A percentile compares a stretch with the other conserved stretches of the same genome.
Conservation (phyloP, 2,329 filamentous ascomycete genomes). For the Aspergillus ibericus region DNA sequence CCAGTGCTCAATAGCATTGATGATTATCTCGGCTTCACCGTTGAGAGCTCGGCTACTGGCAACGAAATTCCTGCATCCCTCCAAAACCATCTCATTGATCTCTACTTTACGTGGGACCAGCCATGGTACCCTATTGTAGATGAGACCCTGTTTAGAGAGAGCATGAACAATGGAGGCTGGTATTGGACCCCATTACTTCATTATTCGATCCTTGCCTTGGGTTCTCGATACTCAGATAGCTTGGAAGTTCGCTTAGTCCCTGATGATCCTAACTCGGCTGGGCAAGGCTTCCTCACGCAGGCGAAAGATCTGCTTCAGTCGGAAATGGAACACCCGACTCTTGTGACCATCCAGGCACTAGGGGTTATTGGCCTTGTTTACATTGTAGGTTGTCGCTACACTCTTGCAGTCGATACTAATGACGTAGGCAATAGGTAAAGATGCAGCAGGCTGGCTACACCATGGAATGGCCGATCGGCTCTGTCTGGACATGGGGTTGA, state of each 20-base stretch:
- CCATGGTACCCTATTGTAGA: constrained; percentile 40
- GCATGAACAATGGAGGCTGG: constrained; percentile 24
- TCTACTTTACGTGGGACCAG: constrained; percentile 42
- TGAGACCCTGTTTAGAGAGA: constrained; percentile 37
- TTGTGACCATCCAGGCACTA: constrained; percentile 41
- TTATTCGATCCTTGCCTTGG: constrained; percentile 27
- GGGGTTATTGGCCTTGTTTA: constrained; percentile 30
- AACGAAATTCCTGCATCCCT: constrained; percentile 24
- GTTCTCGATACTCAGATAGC: constrained; percentile 34
- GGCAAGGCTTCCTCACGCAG: constrained; percentile 31
- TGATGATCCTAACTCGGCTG: constrained; percentile 36
- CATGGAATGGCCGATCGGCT: constrained; percentile 40
- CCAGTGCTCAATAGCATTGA: constrained; percentile 2
- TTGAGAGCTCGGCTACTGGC: background rate
- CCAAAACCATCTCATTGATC: constrained; percentile 31
- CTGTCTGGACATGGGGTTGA: constrained; percentile 40
- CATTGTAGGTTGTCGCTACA: constrained; percentile 20
- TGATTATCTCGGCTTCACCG: background rate
- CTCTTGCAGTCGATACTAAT: background rate
- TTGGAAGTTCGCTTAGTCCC: constrained; percentile 31
- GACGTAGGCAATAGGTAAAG: constrained; percentile 34
- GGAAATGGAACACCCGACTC: constrained; percentile 31
- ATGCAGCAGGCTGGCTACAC: constrained; percentile 39
- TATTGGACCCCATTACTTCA: constrained; percentile 32
- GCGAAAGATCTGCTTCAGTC: constrained; percentile 24